A percentile compares a stretch with the other conserved stretches of the same genome.
Evolutionary conservation across 2,329 filamentous ascomycete genomes (phyloP).

Genomic region (Pseudocercospora musae): DNA sequence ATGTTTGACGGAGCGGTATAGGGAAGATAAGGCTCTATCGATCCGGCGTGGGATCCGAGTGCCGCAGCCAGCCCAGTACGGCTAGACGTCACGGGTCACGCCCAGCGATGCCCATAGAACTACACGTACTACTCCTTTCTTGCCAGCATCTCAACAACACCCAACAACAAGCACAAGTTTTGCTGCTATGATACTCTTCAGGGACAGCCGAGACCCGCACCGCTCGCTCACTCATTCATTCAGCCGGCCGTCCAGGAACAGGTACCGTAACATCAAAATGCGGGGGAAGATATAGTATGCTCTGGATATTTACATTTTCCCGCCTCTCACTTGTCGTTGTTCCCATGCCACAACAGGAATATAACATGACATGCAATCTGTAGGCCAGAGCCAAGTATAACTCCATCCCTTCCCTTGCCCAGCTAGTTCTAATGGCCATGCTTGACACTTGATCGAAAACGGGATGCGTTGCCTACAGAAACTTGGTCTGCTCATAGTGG

Average conservation of each 20-base stretch:
- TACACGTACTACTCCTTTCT: no score
- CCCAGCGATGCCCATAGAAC: no score
- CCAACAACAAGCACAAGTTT: background rate
- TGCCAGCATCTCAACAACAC: background rate
- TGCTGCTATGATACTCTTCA: background rate
- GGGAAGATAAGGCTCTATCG: background rate
- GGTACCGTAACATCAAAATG: slow-evolving; percentile 12
- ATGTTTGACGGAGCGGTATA: background rate
- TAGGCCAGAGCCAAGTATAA: slow-evolving; percentile 4
- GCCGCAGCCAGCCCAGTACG: no score
- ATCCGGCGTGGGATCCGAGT: no score
- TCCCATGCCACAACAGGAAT: no score
- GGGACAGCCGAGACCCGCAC: background rate
- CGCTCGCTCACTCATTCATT: background rate
- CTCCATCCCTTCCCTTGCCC: background rate
- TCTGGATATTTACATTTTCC: slow-evolving; percentile 10
- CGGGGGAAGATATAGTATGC: slow-evolving; percentile 4
- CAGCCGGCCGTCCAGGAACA: slow-evolving; percentile 15
- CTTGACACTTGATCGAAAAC: background rate
- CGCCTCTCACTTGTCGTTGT: no score
- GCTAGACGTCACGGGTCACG: no score
- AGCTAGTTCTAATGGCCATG: background rate
- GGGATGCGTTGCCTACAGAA: background rate
- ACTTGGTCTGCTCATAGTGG: background rate
- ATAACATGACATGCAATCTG: background rate